These are phyloP conservation scores for Pholiota adiposa DNA, from an alignment of 1,284 basidiomycete species.

Conservation along the genomic window DNA sequence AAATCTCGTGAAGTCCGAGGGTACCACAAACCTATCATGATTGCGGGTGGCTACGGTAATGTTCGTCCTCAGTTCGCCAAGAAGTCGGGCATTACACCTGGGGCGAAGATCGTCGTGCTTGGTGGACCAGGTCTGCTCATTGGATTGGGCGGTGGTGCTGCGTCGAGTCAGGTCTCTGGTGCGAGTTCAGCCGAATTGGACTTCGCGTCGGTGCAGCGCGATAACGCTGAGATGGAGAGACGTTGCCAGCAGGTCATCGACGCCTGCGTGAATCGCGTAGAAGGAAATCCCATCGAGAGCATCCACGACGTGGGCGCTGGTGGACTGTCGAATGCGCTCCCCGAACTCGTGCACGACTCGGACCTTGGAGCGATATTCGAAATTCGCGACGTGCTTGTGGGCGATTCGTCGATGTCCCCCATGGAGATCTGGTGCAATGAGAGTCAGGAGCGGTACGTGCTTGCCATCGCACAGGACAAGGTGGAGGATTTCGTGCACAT, in stretches of 20 bases:
- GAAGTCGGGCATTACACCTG: conserved; percentile 77
- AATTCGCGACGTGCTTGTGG: conserved; percentile 91
- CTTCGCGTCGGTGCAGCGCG: conserved; percentile 96
- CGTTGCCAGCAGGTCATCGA: conserved; percentile 98
- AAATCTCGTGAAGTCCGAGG: conserved; percentile 75
- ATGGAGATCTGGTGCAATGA: conserved; percentile 99
- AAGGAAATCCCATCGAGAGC: conserved; percentile 86
- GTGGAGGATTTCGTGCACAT: conserved; percentile 73
- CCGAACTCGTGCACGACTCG: conserved; percentile 96
- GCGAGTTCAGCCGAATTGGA: conserved; percentile 91
- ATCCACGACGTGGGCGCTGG: conserved; percentile 99
- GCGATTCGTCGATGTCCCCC: conserved; percentile 93
- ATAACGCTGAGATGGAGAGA: conserved; percentile 98
- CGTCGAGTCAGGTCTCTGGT: conserved; percentile 90
- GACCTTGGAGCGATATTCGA: conserved; percentile 92
- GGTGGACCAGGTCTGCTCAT: conserved; percentile 98
- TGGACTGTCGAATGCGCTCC: conserved; percentile 95
- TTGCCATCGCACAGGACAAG: conserved; percentile 77
- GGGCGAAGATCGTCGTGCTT: conserved; percentile 91
- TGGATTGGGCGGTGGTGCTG: conserved; percentile 95
- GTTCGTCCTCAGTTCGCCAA: conserved; percentile 83
- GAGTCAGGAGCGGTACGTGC: conserved; percentile 96
- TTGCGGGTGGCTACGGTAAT: conserved; percentile 95
- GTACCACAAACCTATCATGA: conserved; percentile 99
- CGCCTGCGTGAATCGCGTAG: conserved; percentile 74